Percentiles rank a stretch among this genome's conserved stretches.
Conservation (phyloP, 768 basidiomycete genomes). For the Paxillus rubicundulus region DNA sequence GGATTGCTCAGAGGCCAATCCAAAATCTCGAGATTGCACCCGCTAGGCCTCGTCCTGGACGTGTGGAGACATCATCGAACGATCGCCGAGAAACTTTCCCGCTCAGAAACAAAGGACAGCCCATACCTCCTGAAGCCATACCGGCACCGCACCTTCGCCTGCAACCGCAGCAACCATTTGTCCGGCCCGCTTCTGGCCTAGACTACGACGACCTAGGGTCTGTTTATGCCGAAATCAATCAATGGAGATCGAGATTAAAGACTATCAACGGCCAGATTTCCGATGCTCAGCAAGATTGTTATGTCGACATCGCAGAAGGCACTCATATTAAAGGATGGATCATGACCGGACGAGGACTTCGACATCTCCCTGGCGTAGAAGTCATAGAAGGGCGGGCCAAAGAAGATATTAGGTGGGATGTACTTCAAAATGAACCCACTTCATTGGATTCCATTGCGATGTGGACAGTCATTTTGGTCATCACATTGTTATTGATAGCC, state of each 20-base stretch:
- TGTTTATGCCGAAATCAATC: constrained; percentile 68
- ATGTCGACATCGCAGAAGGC: constrained; percentile 72
- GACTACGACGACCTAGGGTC: constrained; percentile 62
- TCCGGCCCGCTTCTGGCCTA: constrained; percentile 70
- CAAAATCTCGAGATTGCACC: neutral
- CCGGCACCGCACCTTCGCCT: constrained; percentile 64
- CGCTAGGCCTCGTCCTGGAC: constrained; percentile 8
- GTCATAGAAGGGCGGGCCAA: constrained; percentile 78
- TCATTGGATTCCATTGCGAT: constrained; percentile 46
- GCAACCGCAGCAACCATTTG: constrained; percentile 67
- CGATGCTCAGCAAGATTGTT: constrained; percentile 63
- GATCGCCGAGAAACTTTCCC: constrained; percentile 65
- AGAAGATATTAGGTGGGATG: constrained; percentile 81
- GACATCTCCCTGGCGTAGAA: constrained; percentile 59
- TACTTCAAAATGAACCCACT: constrained; percentile 59
- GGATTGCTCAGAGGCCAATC: neutral
- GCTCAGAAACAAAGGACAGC: constrained; percentile 38
- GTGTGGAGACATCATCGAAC: constrained; percentile 14
- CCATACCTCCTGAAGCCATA: constrained; percentile 41
- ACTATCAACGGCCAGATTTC: constrained; percentile 70
- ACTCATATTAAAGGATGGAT: constrained; percentile 73
- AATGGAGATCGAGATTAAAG: constrained; percentile 69
- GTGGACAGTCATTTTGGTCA: constrained; percentile 54
- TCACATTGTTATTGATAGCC: constrained; percentile 51
- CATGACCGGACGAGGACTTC: constrained; percentile 66